Evolutionary conservation across 495 filamentous ascomycete species (phyloP).

Genomic region (Aspergillus nidulans): DNA sequence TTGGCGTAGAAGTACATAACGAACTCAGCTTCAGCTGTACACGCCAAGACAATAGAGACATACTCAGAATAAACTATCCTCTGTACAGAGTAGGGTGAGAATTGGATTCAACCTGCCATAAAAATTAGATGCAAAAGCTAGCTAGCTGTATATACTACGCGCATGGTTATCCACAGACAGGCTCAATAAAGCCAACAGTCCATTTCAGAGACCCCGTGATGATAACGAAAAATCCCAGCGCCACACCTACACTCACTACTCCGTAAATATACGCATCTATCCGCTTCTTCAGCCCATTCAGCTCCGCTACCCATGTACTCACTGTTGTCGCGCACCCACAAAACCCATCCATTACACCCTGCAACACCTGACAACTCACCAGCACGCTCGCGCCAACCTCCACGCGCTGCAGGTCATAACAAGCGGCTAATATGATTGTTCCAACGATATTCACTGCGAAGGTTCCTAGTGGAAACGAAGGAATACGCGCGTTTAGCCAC

Average conservation of each 20-base stretch:
- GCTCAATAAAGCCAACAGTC: slow-evolving; percentile 57
- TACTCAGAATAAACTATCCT: too few relatives aligned
- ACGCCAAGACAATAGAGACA: too few relatives aligned
- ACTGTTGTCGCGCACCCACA: slow-evolving; percentile 88
- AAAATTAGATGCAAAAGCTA: too few relatives aligned
- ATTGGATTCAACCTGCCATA: too few relatives aligned
- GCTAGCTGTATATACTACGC: too few relatives aligned
- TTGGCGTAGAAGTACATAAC: too few relatives aligned
- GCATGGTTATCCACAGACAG: slow-evolving; percentile 40
- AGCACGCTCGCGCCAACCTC: slow-evolving; percentile 24
- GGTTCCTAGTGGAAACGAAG: slow-evolving; percentile 83
- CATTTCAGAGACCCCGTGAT: slow-evolving; percentile 80
- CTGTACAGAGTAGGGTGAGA: too few relatives aligned
- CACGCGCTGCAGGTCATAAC: slow-evolving; percentile 67
- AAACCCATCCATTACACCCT: slow-evolving; percentile 85
- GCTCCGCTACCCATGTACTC: slow-evolving; percentile 85
- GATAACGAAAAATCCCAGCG: slow-evolving; percentile 61
- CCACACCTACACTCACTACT: slow-evolving; percentile 55
- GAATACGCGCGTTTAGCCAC: slow-evolving; percentile 18
- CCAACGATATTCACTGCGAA: slow-evolving; percentile 81
- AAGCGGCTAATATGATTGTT: slow-evolving; percentile 60
- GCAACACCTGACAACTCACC: slow-evolving; percentile 73
- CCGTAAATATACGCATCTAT: slow-evolving; percentile 76
- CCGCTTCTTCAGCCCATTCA: slow-evolving; percentile 58
- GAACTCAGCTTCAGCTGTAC: too few relatives aligned